These are phyloP conservation scores for Starmerella ratchasimensis DNA, from an alignment of 805 yeast genomes.

Conservation along the genomic window DNA sequence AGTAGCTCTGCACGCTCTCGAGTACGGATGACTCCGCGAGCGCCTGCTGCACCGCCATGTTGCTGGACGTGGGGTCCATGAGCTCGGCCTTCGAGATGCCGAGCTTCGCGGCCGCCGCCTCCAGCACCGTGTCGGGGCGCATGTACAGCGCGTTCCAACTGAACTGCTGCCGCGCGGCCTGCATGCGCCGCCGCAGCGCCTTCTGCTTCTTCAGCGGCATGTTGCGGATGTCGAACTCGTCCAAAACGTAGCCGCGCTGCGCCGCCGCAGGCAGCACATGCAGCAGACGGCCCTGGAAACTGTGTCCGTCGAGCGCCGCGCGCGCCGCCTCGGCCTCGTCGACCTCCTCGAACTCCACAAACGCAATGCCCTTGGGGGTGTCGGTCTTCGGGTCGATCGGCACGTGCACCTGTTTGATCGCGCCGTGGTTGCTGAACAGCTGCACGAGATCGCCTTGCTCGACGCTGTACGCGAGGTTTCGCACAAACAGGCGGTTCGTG, in stretches of 20 bases:
- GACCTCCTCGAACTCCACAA: constrained; percentile 54
- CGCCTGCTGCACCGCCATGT: constrained; percentile 90
- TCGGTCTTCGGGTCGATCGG: constrained; percentile 87
- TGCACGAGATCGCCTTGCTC: constrained; percentile 62
- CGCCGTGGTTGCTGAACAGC: constrained; percentile 56
- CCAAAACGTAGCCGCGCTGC: constrained; percentile 69
- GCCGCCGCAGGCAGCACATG: constrained; percentile 79
- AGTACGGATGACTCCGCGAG: constrained; percentile 93
- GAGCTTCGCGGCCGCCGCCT: constrained; percentile 70
- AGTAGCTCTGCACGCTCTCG: constrained; percentile 77
- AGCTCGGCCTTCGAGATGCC: constrained; percentile 75
- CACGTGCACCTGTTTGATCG: constrained; percentile 74
- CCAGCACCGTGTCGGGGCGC: constrained; percentile 84
- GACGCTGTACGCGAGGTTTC: constrained; percentile 72
- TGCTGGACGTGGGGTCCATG: constrained; percentile 74
- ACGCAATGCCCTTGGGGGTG: constrained; percentile 84
- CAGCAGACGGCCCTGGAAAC: constrained; percentile 84
- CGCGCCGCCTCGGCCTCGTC: constrained; percentile 69
- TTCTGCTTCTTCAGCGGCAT: constrained; percentile 85
- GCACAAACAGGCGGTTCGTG: constrained; percentile 73
- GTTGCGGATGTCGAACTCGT: constrained; percentile 82
- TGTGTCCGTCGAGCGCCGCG: constrained; percentile 62
- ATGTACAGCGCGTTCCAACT: constrained; percentile 90
- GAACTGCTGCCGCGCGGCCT: constrained; percentile 75
- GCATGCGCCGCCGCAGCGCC: constrained; percentile 68